Percentiles rank a stretch among this genome's conserved stretches.
Conservation (phyloP, 352 stramenopile genomes). For the Globisporangium spiculum region DNA sequence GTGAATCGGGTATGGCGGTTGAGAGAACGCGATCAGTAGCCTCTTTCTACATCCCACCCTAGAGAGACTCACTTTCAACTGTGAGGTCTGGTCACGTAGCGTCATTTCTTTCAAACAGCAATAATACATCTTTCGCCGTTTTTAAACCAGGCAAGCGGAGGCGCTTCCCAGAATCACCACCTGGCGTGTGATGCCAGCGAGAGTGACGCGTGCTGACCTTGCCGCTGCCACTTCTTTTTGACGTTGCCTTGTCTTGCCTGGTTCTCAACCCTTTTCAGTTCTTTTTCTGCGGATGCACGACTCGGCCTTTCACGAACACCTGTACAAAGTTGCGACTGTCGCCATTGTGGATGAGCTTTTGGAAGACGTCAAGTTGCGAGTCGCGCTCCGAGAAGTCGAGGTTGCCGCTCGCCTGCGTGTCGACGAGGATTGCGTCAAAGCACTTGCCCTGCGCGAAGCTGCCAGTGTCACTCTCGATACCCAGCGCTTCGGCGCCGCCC, state of each 20-base stretch:
- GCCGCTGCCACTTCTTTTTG: background rate
- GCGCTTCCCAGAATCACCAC: background rate
- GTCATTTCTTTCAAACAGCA: background rate
- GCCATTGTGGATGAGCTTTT: slow-evolving; percentile 86
- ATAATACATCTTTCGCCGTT: background rate
- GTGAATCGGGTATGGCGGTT: background rate
- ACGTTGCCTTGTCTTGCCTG: background rate
- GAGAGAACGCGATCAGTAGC: background rate
- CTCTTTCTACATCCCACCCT: background rate
- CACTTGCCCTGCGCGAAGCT: slow-evolving; percentile 79
- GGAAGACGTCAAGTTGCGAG: slow-evolving; percentile 51
- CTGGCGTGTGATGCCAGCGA: background rate
- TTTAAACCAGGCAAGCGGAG: background rate
- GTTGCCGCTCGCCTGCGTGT: slow-evolving; percentile 37
- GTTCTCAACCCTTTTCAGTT: background rate
- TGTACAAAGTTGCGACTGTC: slow-evolving; percentile 81
- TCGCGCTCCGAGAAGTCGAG: slow-evolving; percentile 52
- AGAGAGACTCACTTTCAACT: background rate
- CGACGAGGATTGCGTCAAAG: slow-evolving; percentile 86
- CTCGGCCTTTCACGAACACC: slow-evolving; percentile 67
- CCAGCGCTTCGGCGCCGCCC: slow-evolving; percentile 73
- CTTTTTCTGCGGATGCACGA: slow-evolving; percentile 26
- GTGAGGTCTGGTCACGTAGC: background rate
- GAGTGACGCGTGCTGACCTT: background rate
- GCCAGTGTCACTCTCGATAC: slow-evolving; percentile 65